A percentile compares a stretch with the other conserved stretches of the same genome.
phyloP scores from a whole-genome alignment of 2,329 filamentous ascomycete genomes.

The Tetracladium maxilliforme region DNA sequence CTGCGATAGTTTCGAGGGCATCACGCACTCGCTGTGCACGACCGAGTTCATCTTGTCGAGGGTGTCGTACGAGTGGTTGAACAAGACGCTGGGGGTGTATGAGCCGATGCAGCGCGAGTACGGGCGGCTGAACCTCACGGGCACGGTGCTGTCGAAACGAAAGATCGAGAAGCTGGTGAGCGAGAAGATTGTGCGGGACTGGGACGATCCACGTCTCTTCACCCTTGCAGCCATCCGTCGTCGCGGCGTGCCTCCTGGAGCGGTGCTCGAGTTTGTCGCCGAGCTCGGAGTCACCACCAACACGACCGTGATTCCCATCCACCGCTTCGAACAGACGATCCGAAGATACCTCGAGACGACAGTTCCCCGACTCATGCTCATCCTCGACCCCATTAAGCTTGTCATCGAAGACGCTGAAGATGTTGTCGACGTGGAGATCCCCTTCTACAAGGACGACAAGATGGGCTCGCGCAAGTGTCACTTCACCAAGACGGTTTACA shows the following conservation, averaged over 20 bases:
- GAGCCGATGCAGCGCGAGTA: conserved; percentile 90
- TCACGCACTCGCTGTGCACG: conserved; percentile 86
- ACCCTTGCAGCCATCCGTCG: conserved; percentile 74
- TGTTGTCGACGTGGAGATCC: conserved; percentile 48
- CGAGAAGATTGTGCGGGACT: conserved; percentile 64
- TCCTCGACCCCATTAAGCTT: conserved; percentile 74
- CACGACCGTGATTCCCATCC: conserved; percentile 63
- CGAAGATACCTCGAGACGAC: conserved; percentile 77
- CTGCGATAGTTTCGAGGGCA: conserved; percentile 82
- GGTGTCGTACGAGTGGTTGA: conserved; percentile 82
- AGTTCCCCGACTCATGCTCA: conserved; percentile 77
- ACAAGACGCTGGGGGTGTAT: conserved; percentile 69
- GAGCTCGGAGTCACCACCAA: conserved; percentile 84
- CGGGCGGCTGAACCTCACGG: conserved; percentile 60
- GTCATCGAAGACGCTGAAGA: conserved; percentile 67
- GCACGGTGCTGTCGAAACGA: conserved; percentile 78
- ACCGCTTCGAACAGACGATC: conserved; percentile 73
- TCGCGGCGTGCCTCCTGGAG: conserved; percentile 75
- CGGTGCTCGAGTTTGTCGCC: conserved; percentile 78
- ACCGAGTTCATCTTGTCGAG: conserved; percentile 79
- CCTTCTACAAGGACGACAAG: conserved; percentile 68
- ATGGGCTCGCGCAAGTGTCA: conserved; percentile 45
- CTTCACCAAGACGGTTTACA: conserved; percentile 70
- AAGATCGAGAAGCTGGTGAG: conserved; percentile 69
- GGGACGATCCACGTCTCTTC: conserved; percentile 85